A percentile compares a stretch with the other conserved stretches of the same genome.
phyloP scores from a whole-genome alignment of 306 rosid genomes.

The Cucurbita moschata region DNA sequence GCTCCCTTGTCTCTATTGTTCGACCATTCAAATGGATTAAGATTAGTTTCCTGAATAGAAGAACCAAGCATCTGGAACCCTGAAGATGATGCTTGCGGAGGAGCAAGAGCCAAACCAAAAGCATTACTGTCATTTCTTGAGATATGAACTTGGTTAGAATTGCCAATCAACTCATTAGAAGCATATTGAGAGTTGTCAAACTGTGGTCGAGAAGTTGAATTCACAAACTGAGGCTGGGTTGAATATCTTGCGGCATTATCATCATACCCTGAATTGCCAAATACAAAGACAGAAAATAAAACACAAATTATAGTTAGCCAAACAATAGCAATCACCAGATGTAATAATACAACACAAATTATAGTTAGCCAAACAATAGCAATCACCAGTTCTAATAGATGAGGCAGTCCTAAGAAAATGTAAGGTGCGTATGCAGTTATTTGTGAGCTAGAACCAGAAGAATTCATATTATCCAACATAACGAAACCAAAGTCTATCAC shows the following conservation, averaged over 20 bases:
- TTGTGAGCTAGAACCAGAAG: background rate
- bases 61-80: slow-evolving; percentile 44
- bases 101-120: slow-evolving; percentile 81
- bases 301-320: background rate
- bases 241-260: slow-evolving; percentile 41
- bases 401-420: background rate
- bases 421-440: background rate
- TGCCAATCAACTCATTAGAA: slow-evolving; percentile 34
- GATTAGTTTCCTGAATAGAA: slow-evolving; percentile 34
- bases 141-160: slow-evolving; percentile 37
- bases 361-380: background rate
- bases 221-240: slow-evolving; percentile 33
- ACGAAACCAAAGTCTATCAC: background rate
- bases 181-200: slow-evolving; percentile 37
- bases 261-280: slow-evolving; percentile 37
- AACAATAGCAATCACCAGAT: background rate
- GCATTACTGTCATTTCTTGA: slow-evolving; percentile 30
- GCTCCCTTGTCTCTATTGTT: slow-evolving; percentile 63
- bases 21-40: slow-evolving; percentile 77
- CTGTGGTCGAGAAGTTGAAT: slow-evolving; percentile 45
- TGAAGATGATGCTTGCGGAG: slow-evolving; percentile 62
- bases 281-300: background rate
- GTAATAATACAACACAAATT: background rate
- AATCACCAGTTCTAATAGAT: background rate
- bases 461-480: background rate